phyloP scores from a whole-genome alignment of 306 rosid species.

The Erythrophleum fordii region DNA sequence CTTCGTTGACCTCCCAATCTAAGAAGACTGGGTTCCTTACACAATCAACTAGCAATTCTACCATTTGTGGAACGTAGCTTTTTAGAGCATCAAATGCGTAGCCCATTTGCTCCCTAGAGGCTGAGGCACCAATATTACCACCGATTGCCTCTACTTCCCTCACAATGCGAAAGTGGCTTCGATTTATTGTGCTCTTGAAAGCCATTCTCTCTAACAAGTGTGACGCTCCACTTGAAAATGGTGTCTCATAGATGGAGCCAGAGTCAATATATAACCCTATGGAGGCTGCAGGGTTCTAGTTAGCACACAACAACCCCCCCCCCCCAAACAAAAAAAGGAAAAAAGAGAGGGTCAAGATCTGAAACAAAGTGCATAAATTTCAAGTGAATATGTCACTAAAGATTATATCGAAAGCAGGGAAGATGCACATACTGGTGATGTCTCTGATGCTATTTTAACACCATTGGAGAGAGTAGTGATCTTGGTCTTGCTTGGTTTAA shows the following conservation, averaged over 20 bases:
- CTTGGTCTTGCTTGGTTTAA: slow-evolving; percentile 64
- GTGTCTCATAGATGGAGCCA: slow-evolving; percentile 93
- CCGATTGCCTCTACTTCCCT: slow-evolving; percentile 98
- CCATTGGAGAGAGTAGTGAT: slow-evolving; percentile 68
- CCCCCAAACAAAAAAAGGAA: slow-evolving; percentile 37
- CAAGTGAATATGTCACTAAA: background rate
- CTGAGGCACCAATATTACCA: slow-evolving; percentile 86
- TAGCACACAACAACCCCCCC: no score
- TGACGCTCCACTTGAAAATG: slow-evolving; percentile 78
- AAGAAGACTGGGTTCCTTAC: slow-evolving; percentile 91
- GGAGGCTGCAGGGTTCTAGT: slow-evolving; percentile 91
- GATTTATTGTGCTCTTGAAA: slow-evolving; percentile 89
- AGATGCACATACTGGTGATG: slow-evolving; percentile 51
- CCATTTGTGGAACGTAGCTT: slow-evolving; percentile 92
- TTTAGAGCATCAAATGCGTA: slow-evolving; percentile 93
- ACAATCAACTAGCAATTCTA: slow-evolving; percentile 83
- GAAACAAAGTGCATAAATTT: background rate
- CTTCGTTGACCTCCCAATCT: slow-evolving; percentile 97
- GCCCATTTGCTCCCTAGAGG: slow-evolving; percentile 97
- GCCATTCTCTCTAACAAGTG: slow-evolving; percentile 95
- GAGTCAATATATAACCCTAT: slow-evolving; percentile 81
- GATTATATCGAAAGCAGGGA: background rate
- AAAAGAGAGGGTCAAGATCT: slow-evolving; percentile 27
- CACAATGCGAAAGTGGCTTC: slow-evolving; percentile 91
- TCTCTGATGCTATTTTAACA: slow-evolving; percentile 66